Conservation (phyloP, 495 filamentous ascomycete genomes). For the Penicillium antarcticum region DNA sequence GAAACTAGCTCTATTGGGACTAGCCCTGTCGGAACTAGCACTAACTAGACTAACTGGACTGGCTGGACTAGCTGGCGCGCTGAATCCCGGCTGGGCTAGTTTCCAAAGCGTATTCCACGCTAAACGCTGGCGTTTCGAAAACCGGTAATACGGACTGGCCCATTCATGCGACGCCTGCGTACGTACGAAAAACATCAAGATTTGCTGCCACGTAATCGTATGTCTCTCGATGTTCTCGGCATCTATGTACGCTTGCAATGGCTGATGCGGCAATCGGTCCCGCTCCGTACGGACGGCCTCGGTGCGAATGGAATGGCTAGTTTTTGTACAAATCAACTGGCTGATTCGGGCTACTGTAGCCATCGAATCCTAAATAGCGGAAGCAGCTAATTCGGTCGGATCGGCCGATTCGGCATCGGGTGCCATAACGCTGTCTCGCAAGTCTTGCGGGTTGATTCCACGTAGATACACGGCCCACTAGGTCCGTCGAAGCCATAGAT, state of each 20-base stretch:
- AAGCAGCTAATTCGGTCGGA: no score
- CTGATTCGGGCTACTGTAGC: constrained; percentile 2
- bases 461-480: constrained; percentile 6
- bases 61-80: no score
- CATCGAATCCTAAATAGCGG: not conserved
- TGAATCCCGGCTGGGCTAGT: not conserved
- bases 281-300: not conserved
- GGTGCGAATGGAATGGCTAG: not conserved
- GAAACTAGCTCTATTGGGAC: no score
- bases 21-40: no score
- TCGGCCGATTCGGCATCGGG: no score
- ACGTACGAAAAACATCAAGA: constrained; percentile 11
- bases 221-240: constrained; percentile 2
- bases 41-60: no score
- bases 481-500: constrained; percentile 10
- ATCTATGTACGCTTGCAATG: constrained; percentile 10
- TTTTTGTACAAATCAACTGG: not conserved
- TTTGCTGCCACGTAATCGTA: constrained; percentile 10
- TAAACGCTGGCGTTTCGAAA: not conserved
- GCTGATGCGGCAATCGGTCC: not conserved
- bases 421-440: not conserved
- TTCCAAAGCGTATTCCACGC: not conserved
- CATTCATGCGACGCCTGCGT: constrained; percentile 4
- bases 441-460: not conserved
- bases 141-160: not conserved